Conservation (phyloP, 2,329 filamentous ascomycete genomes). For the Orbilia ellipsospora region DNA sequence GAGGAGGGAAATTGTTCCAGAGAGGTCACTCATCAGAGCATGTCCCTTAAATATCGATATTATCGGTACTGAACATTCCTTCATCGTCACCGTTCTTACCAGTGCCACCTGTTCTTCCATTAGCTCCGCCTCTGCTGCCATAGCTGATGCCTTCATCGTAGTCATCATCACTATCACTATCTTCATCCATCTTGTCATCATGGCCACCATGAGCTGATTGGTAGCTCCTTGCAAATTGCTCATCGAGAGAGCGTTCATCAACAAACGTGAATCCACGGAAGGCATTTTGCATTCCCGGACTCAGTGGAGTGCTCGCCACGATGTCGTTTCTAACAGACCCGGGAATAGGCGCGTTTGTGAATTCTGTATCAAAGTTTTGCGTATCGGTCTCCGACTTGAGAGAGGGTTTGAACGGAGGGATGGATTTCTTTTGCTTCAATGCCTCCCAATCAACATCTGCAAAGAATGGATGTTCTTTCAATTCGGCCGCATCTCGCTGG, state of each 20-base stretch:
- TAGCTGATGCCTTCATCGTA: constrained; percentile 64
- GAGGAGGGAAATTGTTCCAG: constrained; percentile 13
- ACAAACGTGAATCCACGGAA: constrained; percentile 99
- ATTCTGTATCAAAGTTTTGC: constrained; percentile 98
- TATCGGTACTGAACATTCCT: constrained; percentile 71
- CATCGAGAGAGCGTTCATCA: constrained; percentile 94
- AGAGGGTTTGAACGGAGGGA: constrained; percentile 97
- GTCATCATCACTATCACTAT: constrained; percentile 60
- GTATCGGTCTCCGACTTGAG: constrained; percentile 95
- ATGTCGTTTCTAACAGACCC: constrained; percentile 83
- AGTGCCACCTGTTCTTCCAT: constrained; percentile 74
- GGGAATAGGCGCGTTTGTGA: constrained; percentile 90
- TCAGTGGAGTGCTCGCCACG: constrained; percentile 88
- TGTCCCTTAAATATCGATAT: constrained; percentile 71
- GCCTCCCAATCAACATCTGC: constrained; percentile 91
- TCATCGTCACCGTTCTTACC: constrained; percentile 71
- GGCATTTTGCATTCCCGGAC: constrained; percentile 95
- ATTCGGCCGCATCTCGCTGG: constrained; percentile 87
- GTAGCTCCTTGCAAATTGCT: constrained; percentile 78
- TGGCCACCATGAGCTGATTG: constrained; percentile 63
- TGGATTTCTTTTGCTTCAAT: constrained; percentile 87
- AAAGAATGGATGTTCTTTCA: constrained; percentile 96
- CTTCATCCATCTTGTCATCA: constrained; percentile 69
- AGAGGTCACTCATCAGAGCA: constrained; percentile 10
- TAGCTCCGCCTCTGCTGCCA: constrained; percentile 64